phyloP scores from a whole-genome alignment of 208 protist species.

The Wallacemonas sp. region DNA sequence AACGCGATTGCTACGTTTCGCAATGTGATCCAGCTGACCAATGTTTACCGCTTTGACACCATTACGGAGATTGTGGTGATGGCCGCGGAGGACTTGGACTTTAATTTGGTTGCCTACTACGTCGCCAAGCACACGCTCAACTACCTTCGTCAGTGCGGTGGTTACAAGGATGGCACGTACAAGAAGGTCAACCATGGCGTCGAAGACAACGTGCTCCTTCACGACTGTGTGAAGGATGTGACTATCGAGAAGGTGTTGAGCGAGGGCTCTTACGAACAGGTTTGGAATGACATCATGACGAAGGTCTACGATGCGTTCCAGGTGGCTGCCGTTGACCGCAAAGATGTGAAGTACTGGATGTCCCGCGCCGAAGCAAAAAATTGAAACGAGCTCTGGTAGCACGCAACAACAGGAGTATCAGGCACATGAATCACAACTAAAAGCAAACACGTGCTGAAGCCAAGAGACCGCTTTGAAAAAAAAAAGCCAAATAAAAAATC shows the following conservation, averaged over 20 bases:
- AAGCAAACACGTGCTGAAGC: no score
- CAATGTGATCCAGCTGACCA: slow-evolving; percentile 86
- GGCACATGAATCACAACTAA: no score
- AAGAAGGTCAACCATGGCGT: slow-evolving; percentile 89
- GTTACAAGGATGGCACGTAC: slow-evolving; percentile 89
- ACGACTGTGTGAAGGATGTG: slow-evolving; percentile 79
- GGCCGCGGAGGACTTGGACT: slow-evolving; percentile 79
- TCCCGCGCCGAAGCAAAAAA: slow-evolving; percentile 25
- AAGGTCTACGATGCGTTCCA: slow-evolving; percentile 87
- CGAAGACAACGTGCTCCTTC: slow-evolving; percentile 90
- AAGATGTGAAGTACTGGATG: slow-evolving; percentile 57
- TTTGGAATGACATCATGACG: slow-evolving; percentile 79
- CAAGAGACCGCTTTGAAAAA: background rate
- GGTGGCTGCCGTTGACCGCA: slow-evolving; percentile 50
- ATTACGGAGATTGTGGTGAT: slow-evolving; percentile 77
- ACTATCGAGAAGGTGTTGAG: slow-evolving; percentile 63
- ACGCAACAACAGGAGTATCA: no score
- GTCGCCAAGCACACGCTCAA: slow-evolving; percentile 93
- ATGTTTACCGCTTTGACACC: slow-evolving; percentile 76
- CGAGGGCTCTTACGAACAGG: slow-evolving; percentile 36
- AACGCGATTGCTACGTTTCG: slow-evolving; percentile 86
- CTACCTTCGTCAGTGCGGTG: slow-evolving; percentile 84
- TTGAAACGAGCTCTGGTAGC: background rate
- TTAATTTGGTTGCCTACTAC: slow-evolving; percentile 92
- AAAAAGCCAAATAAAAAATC: background rate